phyloP scores from a whole-genome alignment of 306 rosid genomes.

The Casuarina equisetifolia region DNA sequence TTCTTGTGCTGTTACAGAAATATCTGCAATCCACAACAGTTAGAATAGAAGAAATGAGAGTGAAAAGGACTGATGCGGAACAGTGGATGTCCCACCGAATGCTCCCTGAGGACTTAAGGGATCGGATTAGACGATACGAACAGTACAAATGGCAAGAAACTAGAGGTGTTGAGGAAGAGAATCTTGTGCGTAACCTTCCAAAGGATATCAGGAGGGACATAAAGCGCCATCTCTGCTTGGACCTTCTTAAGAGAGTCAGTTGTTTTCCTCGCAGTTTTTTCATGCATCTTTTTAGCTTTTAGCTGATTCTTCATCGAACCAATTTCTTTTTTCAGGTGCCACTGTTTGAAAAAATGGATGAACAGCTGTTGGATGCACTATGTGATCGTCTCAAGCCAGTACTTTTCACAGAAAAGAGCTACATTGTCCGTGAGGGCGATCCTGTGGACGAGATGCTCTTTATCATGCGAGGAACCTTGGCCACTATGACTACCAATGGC shows the following conservation, averaged over 20 bases:
- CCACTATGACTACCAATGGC: conserved; percentile 61
- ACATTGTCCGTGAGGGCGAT: conserved; percentile 76
- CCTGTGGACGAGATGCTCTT: conserved; percentile 92
- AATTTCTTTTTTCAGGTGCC: conserved; percentile 54
- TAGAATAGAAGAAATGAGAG: conserved; percentile 87
- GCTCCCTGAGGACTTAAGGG: conserved; percentile 65
- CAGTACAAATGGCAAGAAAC: conserved; percentile 96
- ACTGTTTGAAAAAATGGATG: conserved; percentile 63
- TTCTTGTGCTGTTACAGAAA: conserved; percentile 49
- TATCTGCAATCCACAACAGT: conserved; percentile 77
- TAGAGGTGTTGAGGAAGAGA: conserved; percentile 81
- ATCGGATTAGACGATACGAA: conserved; percentile 71
- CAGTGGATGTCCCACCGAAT: conserved; percentile 94
- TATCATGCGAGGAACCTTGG: conserved; percentile 68
- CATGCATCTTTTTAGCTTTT: background rate
- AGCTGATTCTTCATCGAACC: conserved; percentile 5
- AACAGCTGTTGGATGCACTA: conserved; percentile 69
- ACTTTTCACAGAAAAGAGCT: conserved; percentile 64
- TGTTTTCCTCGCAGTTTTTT: background rate
- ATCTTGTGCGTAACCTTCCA: conserved; percentile 67
- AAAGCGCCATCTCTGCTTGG: conserved; percentile 79
- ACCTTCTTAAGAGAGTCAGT: conserved; percentile 62
- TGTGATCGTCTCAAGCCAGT: conserved; percentile 76
- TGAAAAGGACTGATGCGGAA: conserved; percentile 73
- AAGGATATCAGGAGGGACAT: conserved; percentile 88